Evolutionary conservation across 768 basidiomycete genomes (phyloP).

Genomic region (Clathrus columnatus): DNA sequence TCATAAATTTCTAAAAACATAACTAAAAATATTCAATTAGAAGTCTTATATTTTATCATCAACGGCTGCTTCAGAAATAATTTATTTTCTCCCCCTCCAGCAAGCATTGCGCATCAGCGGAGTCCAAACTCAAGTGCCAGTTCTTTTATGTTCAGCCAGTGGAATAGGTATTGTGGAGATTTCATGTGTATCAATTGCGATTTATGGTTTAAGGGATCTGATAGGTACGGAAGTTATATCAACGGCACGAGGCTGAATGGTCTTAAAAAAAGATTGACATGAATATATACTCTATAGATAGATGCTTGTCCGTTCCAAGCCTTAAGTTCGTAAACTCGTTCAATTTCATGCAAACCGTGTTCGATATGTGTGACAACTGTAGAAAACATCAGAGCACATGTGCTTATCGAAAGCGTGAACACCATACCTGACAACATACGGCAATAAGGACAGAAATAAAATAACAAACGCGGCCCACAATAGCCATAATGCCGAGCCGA

Average conservation of each 20-base stretch:
- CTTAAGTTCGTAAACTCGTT: background rate
- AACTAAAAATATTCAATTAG: no score
- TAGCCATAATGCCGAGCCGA: conserved; percentile 54
- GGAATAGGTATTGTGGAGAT: no score
- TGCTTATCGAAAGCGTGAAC: background rate
- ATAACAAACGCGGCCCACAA: conserved; percentile 70
- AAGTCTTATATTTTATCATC: no score
- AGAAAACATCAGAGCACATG: background rate
- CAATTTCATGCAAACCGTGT: conserved; percentile 17
- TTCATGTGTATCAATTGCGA: no score
- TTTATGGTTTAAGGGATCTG: conserved; percentile 20
- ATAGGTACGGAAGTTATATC: background rate
- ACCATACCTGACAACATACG: conserved; percentile 69
- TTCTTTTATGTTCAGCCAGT: no score
- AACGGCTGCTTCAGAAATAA: no score
- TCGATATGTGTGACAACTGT: conserved; percentile 76
- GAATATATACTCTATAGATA: background rate
- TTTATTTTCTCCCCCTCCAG: no score
- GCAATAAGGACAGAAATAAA: conserved; percentile 54
- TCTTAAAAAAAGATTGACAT: background rate
- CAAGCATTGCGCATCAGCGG: no score
- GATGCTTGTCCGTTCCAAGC: background rate
- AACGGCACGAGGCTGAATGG: conserved; percentile 23
- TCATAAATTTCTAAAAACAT: no score
- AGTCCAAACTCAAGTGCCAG: no score